phyloP scores from a whole-genome alignment of 257 asterid species.

The Petrea volubilis region DNA sequence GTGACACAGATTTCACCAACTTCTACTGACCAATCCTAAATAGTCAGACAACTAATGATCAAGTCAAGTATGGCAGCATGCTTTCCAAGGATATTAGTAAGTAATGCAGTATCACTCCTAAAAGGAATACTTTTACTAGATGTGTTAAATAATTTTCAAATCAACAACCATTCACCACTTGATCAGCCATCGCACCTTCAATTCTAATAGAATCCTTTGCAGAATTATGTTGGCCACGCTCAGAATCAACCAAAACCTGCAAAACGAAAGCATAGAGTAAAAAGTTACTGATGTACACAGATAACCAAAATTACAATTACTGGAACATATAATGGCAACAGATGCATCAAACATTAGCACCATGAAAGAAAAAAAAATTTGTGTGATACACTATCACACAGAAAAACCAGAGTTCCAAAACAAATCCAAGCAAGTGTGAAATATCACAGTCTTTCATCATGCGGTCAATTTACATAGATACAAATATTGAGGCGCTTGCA shows the following conservation, averaged over 20 bases:
- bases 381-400: neutral
- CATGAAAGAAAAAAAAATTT: neutral
- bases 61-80: neutral
- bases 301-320: neutral
- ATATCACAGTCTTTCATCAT: neutral
- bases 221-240: constrained; percentile 35
- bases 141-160: neutral
- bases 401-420: constrained; percentile 2
- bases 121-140: constrained; percentile 6
- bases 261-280: constrained; percentile 19
- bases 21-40: neutral
- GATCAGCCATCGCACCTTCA: constrained; percentile 56
- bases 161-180: neutral
- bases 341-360: neutral
- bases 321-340: neutral
- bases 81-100: neutral
- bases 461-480: neutral
- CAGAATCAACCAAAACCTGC: constrained; percentile 51
- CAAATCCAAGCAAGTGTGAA: neutral
- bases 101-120: neutral
- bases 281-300: neutral
- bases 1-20: neutral
- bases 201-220: constrained; percentile 31
- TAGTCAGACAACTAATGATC: neutral
- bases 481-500: neutral